A percentile compares a stretch with the other conserved stretches of the same genome.
Conservation (phyloP, 257 asterid species). For the Jasminum sambac region DNA sequence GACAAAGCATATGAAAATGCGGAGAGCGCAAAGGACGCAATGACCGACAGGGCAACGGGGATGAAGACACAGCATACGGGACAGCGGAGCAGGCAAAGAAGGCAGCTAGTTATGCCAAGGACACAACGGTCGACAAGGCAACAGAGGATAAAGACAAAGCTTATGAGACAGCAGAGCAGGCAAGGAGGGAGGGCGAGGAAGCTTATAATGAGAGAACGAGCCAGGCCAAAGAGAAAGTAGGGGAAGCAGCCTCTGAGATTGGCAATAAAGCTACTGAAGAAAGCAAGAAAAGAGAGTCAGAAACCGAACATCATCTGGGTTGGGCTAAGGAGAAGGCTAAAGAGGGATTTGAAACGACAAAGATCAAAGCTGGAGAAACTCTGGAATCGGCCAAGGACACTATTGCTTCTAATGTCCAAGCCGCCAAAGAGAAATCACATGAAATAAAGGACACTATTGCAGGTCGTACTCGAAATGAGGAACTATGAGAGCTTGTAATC, state of each 20-base stretch:
- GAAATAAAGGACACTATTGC: constrained; percentile 28
- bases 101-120: neutral
- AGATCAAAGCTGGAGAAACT: constrained; percentile 35
- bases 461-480: constrained; percentile 29
- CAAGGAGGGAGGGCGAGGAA: constrained; percentile 12
- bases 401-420: constrained; percentile 22
- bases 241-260: constrained; percentile 12
- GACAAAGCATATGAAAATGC: constrained; percentile 1
- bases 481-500: constrained; percentile 24
- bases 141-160: neutral
- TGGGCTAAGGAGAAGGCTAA: constrained; percentile 40
- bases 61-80: neutral
- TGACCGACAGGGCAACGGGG: neutral
- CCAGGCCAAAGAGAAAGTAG: constrained; percentile 7
- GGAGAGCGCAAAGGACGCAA: neutral
- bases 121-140: neutral
- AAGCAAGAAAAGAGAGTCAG: constrained; percentile 15
- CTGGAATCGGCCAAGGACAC: constrained; percentile 31
- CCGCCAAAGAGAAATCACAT: constrained; percentile 31
- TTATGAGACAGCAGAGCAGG: constrained; percentile 12
- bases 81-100: constrained; percentile 1
- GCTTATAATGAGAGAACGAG: constrained; percentile 22
- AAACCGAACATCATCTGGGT: constrained; percentile 23
- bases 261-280: constrained; percentile 20
- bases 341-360: constrained; percentile 38